Base-by-base conservation (phyloP, 176 grass and related monocot species). In the Carex pumila region DNA sequence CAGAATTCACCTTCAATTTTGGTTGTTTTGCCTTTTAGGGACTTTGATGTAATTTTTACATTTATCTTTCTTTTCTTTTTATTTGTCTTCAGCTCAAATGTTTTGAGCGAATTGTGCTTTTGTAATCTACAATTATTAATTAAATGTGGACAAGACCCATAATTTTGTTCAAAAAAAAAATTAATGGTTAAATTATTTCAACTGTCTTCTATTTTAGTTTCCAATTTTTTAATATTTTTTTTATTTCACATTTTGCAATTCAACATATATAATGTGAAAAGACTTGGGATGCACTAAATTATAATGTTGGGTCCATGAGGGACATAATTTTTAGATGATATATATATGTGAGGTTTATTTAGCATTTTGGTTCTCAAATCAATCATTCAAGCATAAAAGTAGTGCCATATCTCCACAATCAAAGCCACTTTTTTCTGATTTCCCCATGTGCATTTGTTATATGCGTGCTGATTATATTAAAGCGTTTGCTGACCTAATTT, bases 351-450 rank as follows among this genome's bases (percentile, higher is more conserved):
- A 62, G 14, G 31, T 62, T 62, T 80, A 3, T 80, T 80, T 80
- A 9, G 5, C n/a, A 81, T 64, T 61, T 45, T 29, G 37, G 17
- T 57, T 81, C 50, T 63, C 79, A 47, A 64, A 81, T 64, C 79
- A 81, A 64, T 81, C 18, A 83, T 69, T 52, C 19, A 53, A 36
- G 81, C 61, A 83, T 43, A 81, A 39, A 81, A 64, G 58, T 81
- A 64, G 34, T 81, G 61, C 56, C 62, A 17, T 56, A 83, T 83
- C 81, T 69, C 81, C 58, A 67, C 8, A 69, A 83, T 83, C 43
- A 63, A 83, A 66, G 80, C 62, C 41, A 30, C 79, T 65, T 81
- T 81, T 81, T 32, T 81, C 57, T 81, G 59, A 83, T 83, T 83
- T 69, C 17, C 22, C 81, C 81, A 83, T 83, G 81, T 83, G 81